A percentile compares a stretch with the other conserved stretches of the same genome.
These are phyloP conservation scores for Russula sp. DNA, from an alignment of 768 basidiomycete genomes.

Conservation along the genomic window DNA sequence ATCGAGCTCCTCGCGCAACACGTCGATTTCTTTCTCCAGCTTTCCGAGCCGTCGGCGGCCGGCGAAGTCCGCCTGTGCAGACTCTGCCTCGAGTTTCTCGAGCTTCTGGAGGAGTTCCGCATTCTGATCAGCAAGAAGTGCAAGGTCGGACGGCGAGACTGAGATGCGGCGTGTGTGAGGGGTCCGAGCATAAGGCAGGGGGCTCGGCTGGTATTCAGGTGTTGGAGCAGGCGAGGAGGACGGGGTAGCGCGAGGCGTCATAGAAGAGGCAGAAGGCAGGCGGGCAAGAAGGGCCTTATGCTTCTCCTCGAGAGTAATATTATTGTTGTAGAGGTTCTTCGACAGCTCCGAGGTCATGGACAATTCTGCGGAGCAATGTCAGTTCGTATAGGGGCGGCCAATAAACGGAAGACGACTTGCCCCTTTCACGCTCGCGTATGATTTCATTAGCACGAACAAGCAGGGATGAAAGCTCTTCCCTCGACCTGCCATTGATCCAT, in stretches of 20 bases:
- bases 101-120: constrained; percentile 71
- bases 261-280: constrained; percentile 35
- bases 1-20: constrained; percentile 70
- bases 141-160: constrained; percentile 62
- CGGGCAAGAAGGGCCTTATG: constrained; percentile 68
- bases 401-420: constrained; percentile 37
- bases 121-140: constrained; percentile 75
- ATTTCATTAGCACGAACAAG: constrained; percentile 67
- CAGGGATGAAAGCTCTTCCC: constrained; percentile 64
- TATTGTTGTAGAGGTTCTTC: constrained; percentile 65
- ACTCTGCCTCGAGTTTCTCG: constrained; percentile 68
- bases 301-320: constrained; percentile 58
- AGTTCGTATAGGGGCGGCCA: not conserved
- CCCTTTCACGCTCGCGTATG: constrained; percentile 71
- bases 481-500: constrained; percentile 60
- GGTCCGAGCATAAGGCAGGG: constrained; percentile 26
- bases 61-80: constrained; percentile 54
- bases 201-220: constrained; percentile 16
- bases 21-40: constrained; percentile 76
- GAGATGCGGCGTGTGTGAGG: constrained; percentile 45
- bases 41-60: constrained; percentile 64
- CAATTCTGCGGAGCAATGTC: constrained; percentile 44
- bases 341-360: constrained; percentile 59
- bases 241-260: constrained; percentile 24
- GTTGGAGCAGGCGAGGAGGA: constrained; percentile 26